These are phyloP conservation scores for Cercophora newfieldiana DNA, from an alignment of 495 filamentous ascomycete species.

Conservation along the genomic window DNA sequence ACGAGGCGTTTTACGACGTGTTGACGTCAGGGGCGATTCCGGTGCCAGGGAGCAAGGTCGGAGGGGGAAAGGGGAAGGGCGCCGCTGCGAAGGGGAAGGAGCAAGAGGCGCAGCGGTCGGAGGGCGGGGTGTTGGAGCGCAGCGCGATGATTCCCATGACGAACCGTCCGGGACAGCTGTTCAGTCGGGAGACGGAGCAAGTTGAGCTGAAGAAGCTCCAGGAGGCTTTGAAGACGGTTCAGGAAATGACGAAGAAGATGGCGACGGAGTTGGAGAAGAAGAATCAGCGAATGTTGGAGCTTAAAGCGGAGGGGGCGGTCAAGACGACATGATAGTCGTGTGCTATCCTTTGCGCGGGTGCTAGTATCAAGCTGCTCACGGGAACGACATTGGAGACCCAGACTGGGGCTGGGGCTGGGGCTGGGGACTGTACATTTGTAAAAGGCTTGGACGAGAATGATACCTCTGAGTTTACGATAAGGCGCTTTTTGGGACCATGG, in stretches of 20 bases:
- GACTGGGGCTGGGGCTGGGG: too few relatives aligned
- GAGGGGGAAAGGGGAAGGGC: conserved; percentile 25
- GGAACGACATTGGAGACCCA: not conserved
- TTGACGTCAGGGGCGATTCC: conserved; percentile 64
- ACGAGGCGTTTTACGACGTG: conserved; percentile 81
- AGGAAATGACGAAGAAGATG: conserved; percentile 60
- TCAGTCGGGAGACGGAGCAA: conserved; percentile 71
- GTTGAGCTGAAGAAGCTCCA: conserved; percentile 71
- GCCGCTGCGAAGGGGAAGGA: conserved; percentile 28
- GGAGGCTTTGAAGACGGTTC: conserved; percentile 68
- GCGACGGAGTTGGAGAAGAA: conserved; percentile 65
- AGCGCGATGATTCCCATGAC: conserved; percentile 70
- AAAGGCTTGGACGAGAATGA: not conserved
- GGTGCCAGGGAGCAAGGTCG: conserved; percentile 36
- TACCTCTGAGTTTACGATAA: not conserved
- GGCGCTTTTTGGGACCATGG: not conserved
- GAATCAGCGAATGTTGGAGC: conserved; percentile 49
- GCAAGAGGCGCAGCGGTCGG: conserved; percentile 31
- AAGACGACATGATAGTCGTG: not conserved
- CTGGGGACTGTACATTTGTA: not conserved
- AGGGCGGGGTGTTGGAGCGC: conserved; percentile 55
- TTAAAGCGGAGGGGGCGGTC: conserved; percentile 37
- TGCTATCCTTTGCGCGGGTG: too few relatives aligned
- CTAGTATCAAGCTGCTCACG: too few relatives aligned
- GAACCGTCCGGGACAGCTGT: conserved; percentile 66